Base-by-base conservation (phyloP, 139 green algal species). In the Ettlia oleoabundans region DNA sequence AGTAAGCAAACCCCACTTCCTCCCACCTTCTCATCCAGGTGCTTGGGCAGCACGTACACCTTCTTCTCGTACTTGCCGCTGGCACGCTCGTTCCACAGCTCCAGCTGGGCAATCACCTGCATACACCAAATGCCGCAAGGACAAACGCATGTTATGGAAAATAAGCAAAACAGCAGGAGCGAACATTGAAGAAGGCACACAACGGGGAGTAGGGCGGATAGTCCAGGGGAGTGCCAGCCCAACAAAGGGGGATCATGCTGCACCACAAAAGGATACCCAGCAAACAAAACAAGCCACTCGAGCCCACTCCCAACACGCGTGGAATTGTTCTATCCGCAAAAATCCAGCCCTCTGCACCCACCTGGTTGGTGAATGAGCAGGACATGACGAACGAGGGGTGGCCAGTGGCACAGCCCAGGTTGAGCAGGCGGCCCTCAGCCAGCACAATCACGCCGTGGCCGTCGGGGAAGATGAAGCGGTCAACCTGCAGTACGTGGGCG, bases 311-410 rank as follows among this genome's bases (percentile, higher is more conserved):
- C n/a, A n/a, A n/a, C 22, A 4, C 24, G 28, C 62, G 18, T 18
- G n/a, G 38, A 38, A 24, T 19, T 26, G 26, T 24, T 28, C 24
- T 13, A 33, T 38, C 66, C 7, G 32, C 62, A 68, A 3, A 28
- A 4, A 28, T 2, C 26, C 64, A 30, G 8, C 63, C 10, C 71
- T 21, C 61, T 47, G 10, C 18, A 76, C 89, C 87, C 64, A 95
- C 91, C 93, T 98, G 95, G 94, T 99, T 99, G 85, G 97, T 99
- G 96, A 99, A 99, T 41, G 96, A 99, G 95, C 97, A 99, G 30
- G 94, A 98, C 97, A 99, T 99, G 68, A 99, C 97, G 85, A 99
- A 99, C 33, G 91, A 97, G 76, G 97, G 97, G 92, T 99, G 97
- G 82, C 97, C 97, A 47, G 97, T 99, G 88, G 97, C 97, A 88